phyloP scores from a whole-genome alignment of 805 yeast genomes.

The Suhomyces vadensis region DNA sequence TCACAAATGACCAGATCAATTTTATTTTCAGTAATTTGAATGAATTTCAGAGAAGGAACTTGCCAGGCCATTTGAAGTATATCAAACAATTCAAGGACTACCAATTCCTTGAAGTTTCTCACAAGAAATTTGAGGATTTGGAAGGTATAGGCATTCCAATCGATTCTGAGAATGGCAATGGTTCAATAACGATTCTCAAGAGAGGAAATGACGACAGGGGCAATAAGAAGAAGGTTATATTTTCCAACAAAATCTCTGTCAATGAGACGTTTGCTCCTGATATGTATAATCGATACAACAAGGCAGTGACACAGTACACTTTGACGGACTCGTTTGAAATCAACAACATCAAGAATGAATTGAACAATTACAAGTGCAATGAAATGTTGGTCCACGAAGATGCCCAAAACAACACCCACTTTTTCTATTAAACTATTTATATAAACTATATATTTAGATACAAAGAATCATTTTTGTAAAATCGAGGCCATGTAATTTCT shows the following conservation, averaged over 20 bases:
- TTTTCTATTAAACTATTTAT: constrained; percentile 43
- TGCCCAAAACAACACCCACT: constrained; percentile 64
- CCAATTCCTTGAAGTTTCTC: constrained; percentile 27
- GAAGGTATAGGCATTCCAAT: not conserved
- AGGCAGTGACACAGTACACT: constrained; percentile 51
- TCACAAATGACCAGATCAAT: constrained; percentile 28
- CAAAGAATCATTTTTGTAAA: not conserved
- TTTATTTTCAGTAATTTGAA: constrained; percentile 24
- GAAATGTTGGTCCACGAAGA: constrained; percentile 70
- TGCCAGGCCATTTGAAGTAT: constrained; percentile 37
- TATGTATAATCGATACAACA: constrained; percentile 56
- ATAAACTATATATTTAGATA: not conserved
- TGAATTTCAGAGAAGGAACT: constrained; percentile 23
- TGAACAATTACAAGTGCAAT: constrained; percentile 61
- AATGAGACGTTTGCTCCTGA: constrained; percentile 55
- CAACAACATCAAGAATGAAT: constrained; percentile 59
- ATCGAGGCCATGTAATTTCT: not conserved
- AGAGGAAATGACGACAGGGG: not conserved
- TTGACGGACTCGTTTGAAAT: constrained; percentile 52
- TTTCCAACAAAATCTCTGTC: constrained; percentile 48
- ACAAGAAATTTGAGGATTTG: constrained; percentile 33
- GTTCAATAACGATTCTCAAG: constrained; percentile 5
- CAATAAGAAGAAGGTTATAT: constrained; percentile 35
- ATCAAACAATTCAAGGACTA: constrained; percentile 40
- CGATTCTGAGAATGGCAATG: not conserved